Evolutionary conservation across 768 basidiomycete species (phyloP).

Genomic region (Boletus vermiculosoides): DNA sequence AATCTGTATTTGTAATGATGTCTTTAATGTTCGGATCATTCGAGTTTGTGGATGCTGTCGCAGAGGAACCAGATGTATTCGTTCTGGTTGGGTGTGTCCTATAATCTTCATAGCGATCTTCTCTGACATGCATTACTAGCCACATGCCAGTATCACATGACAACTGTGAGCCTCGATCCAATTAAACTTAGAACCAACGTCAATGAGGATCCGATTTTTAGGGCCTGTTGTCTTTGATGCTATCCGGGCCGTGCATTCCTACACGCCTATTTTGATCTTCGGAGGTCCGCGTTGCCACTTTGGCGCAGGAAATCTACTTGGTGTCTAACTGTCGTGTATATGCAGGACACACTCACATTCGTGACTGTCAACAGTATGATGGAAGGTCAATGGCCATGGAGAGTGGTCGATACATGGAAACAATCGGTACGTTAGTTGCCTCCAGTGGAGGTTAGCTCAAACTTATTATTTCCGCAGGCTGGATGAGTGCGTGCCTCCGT

Average conservation of each 20-base stretch:
- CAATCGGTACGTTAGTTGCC: slow-evolving; percentile 54
- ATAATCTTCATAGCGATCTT: background rate
- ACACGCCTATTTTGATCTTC: slow-evolving; percentile 80
- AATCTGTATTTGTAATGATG: background rate
- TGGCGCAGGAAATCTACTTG: background rate
- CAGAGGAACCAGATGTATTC: slow-evolving; percentile 82
- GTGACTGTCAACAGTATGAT: slow-evolving; percentile 28
- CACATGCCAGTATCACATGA: slow-evolving; percentile 82
- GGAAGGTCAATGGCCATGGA: slow-evolving; percentile 48
- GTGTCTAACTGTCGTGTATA: background rate
- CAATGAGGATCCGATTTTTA: slow-evolving; percentile 22
- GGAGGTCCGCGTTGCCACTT: slow-evolving; percentile 48
- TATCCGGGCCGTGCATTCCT: slow-evolving; percentile 66
- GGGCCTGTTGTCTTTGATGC: slow-evolving; percentile 75
- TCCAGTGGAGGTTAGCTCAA: too few species aligned
- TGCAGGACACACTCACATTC: slow-evolving; percentile 49
- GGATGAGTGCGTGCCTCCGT: slow-evolving; percentile 52
- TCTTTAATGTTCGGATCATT: background rate
- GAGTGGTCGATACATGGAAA: slow-evolving; percentile 91
- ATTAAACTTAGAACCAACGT: background rate
- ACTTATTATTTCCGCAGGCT: slow-evolving; percentile 34
- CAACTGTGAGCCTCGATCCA: slow-evolving; percentile 47
- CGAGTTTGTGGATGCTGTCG: slow-evolving; percentile 76
- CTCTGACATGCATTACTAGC: slow-evolving; percentile 35
- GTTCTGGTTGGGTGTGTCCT: slow-evolving; percentile 58